Evolutionary conservation across 1,139 yeast species (phyloP).

Genomic region (Pneumocystis sp.): DNA sequence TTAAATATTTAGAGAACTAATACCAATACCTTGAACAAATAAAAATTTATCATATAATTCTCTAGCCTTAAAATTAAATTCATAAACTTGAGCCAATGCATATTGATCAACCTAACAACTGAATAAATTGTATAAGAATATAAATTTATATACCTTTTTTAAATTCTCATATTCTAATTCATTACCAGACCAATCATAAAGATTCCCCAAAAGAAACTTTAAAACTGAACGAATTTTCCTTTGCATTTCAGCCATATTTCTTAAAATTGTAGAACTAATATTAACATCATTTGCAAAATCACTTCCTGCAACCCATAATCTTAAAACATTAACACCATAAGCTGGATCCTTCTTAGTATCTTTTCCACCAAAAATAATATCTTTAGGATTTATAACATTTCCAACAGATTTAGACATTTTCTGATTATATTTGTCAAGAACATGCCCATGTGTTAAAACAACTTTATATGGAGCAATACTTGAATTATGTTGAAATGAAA

Average conservation of each 20-base stretch:
- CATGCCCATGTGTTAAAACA: slow-evolving; percentile 85
- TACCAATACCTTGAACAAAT: slow-evolving; percentile 46
- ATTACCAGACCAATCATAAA: slow-evolving; percentile 28
- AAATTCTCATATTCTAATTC: slow-evolving; percentile 11
- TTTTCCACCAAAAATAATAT: slow-evolving; percentile 48
- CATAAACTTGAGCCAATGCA: slow-evolving; percentile 40
- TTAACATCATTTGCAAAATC: slow-evolving; percentile 72
- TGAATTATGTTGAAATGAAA: slow-evolving; percentile 29
- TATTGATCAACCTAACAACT: slow-evolving; percentile 48
- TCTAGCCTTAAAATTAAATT: slow-evolving; percentile 33
- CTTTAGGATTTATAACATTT: slow-evolving; percentile 56
- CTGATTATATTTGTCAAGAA: slow-evolving; percentile 66
- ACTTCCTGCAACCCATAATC: slow-evolving; percentile 82
- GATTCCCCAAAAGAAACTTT: slow-evolving; percentile 65
- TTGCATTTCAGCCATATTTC: slow-evolving; percentile 62
- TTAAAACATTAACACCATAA: slow-evolving; percentile 81
- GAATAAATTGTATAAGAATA: slow-evolving; percentile 20
- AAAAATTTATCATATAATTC: slow-evolving; percentile 41
- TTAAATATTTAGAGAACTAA: slow-evolving; percentile 11
- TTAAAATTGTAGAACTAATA: slow-evolving; percentile 56
- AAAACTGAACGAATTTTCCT: slow-evolving; percentile 74
- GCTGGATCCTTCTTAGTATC: slow-evolving; percentile 41
- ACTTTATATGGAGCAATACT: slow-evolving; percentile 50
- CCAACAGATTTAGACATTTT: slow-evolving; percentile 94
- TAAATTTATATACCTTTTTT: slow-evolving; percentile 18